Conservation (phyloP, 257 asterid genomes). For the Salvia miltiorrhiza region DNA sequence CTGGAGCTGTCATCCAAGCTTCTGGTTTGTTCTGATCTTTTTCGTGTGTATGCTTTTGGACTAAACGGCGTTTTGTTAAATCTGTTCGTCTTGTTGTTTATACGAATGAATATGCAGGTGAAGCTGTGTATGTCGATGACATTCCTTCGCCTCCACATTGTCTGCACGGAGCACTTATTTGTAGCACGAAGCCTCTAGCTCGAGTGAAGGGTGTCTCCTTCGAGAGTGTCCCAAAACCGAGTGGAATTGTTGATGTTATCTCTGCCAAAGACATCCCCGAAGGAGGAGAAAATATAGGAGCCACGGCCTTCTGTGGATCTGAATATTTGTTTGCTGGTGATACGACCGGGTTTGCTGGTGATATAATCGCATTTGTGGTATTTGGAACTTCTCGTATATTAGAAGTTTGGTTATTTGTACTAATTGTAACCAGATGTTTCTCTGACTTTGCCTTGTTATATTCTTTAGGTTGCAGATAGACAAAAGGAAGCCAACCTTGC, state of each 20-base stretch:
- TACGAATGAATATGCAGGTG: slow-evolving; percentile 15
- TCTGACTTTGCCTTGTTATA: background rate
- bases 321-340: slow-evolving; percentile 26
- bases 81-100: background rate
- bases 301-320: background rate
- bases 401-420: too few species aligned
- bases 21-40: slow-evolving; percentile 11
- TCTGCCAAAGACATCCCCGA: slow-evolving; percentile 18
- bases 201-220: slow-evolving; percentile 17
- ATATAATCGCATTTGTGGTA: slow-evolving; percentile 21
- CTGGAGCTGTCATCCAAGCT: slow-evolving; percentile 21
- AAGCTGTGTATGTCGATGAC: slow-evolving; percentile 23
- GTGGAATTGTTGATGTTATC: slow-evolving; percentile 6
- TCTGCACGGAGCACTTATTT: slow-evolving; percentile 14
- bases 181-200: slow-evolving; percentile 21
- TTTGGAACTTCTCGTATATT: too few species aligned
- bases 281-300: slow-evolving; percentile 19
- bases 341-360: slow-evolving; percentile 14
- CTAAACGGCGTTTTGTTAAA: background rate
- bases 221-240: background rate
- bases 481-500: slow-evolving; percentile 57
- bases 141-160: slow-evolving; percentile 22
- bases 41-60: background rate
- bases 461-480: slow-evolving; percentile 50
- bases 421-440: background rate